Base-by-base conservation (phyloP, 2,329 filamentous ascomycete species). In the Fusarium temperatum region DNA sequence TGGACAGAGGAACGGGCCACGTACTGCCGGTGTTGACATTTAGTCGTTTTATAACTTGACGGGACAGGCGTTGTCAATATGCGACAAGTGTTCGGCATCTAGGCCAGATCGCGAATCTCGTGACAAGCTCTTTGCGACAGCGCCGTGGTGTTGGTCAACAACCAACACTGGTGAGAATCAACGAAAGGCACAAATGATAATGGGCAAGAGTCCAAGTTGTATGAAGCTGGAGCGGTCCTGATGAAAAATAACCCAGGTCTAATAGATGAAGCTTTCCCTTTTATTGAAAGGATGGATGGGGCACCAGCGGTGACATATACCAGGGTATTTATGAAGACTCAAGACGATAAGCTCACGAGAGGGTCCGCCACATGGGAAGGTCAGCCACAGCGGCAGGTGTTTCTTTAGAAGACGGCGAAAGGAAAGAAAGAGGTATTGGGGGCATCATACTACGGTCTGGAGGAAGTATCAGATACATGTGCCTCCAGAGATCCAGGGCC, bases 1-100 rank as follows among this genome's bases (percentile, higher is more conserved):
- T 64, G 56, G 51, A 50, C 32, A 53, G 68, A 48, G 39, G 58
- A 65, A 65, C 59, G 66, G 59, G 54, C 51, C 62, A 78, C 79
- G 66, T 80, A 80, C 79, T 73, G 78, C 74, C 70, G 78, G 76
- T 44, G 77, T 78, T 74, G 79, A 80, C 79, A 81, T 81, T 81
- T 77, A 74, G 76, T 51, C 75, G 73, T 73, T 70, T 71, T 66
- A 57, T 75, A 56, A 69, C 64, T 76, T 68, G 66, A 64, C 48
- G 59, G 55, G 56, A 61, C 68, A 70, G 62, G 56, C 61, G 60
- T 59, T 62, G 59, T 63, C 47, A 53, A 22, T 36, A 55, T 66
- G 66, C 58, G 60, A 65, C 64, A 48, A 63, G 55, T 57, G 61
- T 47, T 70, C 63, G 66, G 76, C 75, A 78, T 78, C 72, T 75